Percentiles rank a stretch among this genome's conserved stretches.
These are phyloP conservation scores for Rhizopus arrhizus DNA, from an alignment of 371 early-diverging fungal species.

Conservation along the genomic window DNA sequence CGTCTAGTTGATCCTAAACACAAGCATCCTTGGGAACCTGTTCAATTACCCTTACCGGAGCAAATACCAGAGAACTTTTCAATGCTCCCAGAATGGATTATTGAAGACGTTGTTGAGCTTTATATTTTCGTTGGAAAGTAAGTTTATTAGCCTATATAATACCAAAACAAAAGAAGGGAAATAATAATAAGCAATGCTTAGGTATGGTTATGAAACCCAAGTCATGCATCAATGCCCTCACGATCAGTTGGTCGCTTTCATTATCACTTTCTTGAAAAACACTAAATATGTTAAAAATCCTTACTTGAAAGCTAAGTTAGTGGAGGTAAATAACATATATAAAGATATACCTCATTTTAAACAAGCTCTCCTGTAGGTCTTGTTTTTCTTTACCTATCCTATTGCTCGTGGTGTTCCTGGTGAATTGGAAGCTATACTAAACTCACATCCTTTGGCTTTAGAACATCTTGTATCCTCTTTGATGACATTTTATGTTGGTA, in stretches of 20 bases:
- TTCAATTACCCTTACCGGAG: constrained; percentile 58
- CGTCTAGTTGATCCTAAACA: constrained; percentile 60
- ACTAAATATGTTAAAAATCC: constrained; percentile 89
- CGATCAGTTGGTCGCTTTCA: constrained; percentile 78
- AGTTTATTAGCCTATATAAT: constrained; percentile 1
- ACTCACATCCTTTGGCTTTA: constrained; percentile 74
- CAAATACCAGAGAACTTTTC: constrained; percentile 64
- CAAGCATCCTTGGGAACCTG: constrained; percentile 56
- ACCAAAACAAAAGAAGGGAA: too few relatives aligned
- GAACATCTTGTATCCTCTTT: constrained; percentile 77
- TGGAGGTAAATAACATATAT: constrained; percentile 64
- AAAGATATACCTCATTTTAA: background rate
- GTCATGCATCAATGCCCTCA: constrained; percentile 61
- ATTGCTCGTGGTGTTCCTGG: constrained; percentile 55
- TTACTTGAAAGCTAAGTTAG: constrained; percentile 89
- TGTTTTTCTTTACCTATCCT: constrained; percentile 74
- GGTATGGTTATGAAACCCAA: constrained; percentile 61
- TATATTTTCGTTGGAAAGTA: constrained; percentile 67
- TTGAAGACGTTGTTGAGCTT: constrained; percentile 85
- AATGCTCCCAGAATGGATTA: constrained; percentile 89
- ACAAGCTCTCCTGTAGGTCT: constrained; percentile 46
- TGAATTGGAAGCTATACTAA: constrained; percentile 68
- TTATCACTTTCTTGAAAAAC: constrained; percentile 77
- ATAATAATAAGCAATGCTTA: constrained; percentile 3
- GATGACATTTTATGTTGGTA: constrained; percentile 88